Conservation (phyloP, 78 protist genomes). For the Pelomyxa schiedti region DNA sequence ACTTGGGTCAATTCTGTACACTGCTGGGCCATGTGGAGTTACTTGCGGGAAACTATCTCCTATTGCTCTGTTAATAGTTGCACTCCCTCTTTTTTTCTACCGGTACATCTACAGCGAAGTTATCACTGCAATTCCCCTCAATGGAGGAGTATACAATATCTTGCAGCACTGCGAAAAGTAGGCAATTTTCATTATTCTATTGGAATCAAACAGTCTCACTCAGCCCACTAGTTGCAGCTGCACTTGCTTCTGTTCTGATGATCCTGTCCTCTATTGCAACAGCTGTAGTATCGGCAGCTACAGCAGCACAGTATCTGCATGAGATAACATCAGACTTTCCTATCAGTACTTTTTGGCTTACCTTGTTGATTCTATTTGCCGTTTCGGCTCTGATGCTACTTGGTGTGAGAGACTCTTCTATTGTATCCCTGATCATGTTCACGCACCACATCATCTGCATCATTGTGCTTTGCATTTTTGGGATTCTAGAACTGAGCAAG, state of each 20-base stretch:
- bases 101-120: slow-evolving; percentile 49
- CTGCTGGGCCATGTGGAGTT: slow-evolving; percentile 35
- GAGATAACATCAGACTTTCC: slow-evolving; percentile 7
- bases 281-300: slow-evolving; percentile 50
- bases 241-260: slow-evolving; percentile 67
- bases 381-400: slow-evolving; percentile 20
- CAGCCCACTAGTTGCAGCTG: too few relatives aligned
- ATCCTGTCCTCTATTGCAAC: slow-evolving; percentile 76
- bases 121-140: slow-evolving; percentile 75
- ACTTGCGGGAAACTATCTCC: slow-evolving; percentile 62
- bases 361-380: slow-evolving; percentile 40
- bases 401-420: slow-evolving; percentile 41
- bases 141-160: slow-evolving; percentile 76
- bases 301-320: slow-evolving; percentile 32
- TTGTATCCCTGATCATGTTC: slow-evolving; percentile 61
- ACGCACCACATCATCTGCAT: slow-evolving; percentile 42
- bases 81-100: slow-evolving; percentile 56
- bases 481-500: slow-evolving; percentile 1
- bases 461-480: slow-evolving; percentile 28
- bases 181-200: too few relatives aligned
- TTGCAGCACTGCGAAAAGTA: slow-evolving; percentile 65
- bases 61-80: slow-evolving; percentile 47
- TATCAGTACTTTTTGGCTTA: slow-evolving; percentile 16
- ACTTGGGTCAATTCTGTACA: slow-evolving; percentile 32
- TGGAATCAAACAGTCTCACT: too few relatives aligned